Conservation (phyloP, 306 rosid genomes). For the Neltuma alba region DNA sequence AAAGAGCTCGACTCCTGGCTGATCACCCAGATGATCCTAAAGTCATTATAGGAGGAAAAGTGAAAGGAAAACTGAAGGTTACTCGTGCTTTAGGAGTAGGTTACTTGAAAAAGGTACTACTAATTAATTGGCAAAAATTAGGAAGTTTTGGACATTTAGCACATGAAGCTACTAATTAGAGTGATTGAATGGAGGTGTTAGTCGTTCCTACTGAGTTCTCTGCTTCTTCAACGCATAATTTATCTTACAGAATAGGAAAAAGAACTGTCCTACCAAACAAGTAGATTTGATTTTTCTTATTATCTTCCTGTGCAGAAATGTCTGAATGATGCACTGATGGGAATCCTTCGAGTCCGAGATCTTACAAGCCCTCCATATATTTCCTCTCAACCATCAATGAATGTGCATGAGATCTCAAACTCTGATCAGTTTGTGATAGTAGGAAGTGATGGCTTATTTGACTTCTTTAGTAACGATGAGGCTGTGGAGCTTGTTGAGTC, state of each 20-base stretch:
- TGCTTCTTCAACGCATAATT: conserved; percentile 5
- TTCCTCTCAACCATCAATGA: conserved; percentile 79
- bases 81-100: conserved; percentile 99
- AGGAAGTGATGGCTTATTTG: conserved; percentile 96
- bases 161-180: conserved; percentile 20
- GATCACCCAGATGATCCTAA: conserved; percentile 89
- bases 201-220: neutral
- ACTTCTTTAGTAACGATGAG: conserved; percentile 92
- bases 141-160: conserved; percentile 24
- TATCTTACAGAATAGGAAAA: neutral
- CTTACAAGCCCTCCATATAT: conserved; percentile 93
- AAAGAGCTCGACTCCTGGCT: conserved; percentile 61
- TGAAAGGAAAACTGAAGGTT: conserved; percentile 93
- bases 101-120: conserved; percentile 86
- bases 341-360: conserved; percentile 87
- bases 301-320: conserved; percentile 58
- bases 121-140: neutral
- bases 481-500: conserved; percentile 78
- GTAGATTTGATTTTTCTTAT: conserved; percentile 12
- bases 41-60: conserved; percentile 69
- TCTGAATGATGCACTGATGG: conserved; percentile 95
- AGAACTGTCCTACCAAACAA: conserved; percentile 7
- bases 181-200: conserved; percentile 41
- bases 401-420: conserved; percentile 78
- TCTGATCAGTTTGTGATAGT: conserved; percentile 81